Evolutionary conservation across 2,329 filamentous ascomycete genomes (phyloP).

Genomic region (Trichoderma breve): DNA sequence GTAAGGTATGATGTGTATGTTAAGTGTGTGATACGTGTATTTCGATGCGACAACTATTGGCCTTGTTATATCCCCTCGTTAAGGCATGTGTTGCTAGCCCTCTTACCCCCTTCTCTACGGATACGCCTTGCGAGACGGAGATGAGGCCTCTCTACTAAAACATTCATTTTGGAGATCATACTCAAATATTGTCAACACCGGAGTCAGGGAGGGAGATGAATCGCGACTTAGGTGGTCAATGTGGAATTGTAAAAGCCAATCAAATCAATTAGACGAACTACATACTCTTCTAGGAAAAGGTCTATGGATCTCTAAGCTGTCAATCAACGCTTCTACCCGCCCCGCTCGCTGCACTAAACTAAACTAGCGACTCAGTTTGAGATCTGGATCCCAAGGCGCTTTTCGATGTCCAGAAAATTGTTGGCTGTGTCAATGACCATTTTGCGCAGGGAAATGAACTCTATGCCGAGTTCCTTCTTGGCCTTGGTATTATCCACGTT

Average conservation of each 20-base stretch:
- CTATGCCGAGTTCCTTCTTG: slow-evolving; percentile 11
- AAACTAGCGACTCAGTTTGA: background rate
- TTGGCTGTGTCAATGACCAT: slow-evolving; percentile 11
- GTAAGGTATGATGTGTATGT: background rate
- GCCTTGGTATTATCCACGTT: background rate
- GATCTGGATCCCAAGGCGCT: background rate
- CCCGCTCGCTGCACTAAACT: background rate
- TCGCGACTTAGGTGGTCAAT: background rate
- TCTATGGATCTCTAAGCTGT: background rate
- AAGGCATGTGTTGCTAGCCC: background rate
- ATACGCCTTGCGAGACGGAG: background rate
- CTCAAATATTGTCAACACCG: background rate
- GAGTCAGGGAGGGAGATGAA: background rate
- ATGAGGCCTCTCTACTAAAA: background rate
- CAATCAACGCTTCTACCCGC: background rate
- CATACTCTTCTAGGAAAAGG: background rate
- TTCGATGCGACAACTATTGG: background rate
- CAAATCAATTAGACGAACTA: background rate
- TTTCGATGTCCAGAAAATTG: slow-evolving; percentile 3
- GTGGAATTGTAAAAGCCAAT: background rate
- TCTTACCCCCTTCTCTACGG: background rate
- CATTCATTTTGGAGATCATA: background rate
- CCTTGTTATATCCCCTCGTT: background rate
- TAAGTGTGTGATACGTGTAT: background rate
- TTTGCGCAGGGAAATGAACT: background rate